phyloP scores from a whole-genome alignment of 2,329 filamentous ascomycete genomes.

The Tolypocladium capitatum region DNA sequence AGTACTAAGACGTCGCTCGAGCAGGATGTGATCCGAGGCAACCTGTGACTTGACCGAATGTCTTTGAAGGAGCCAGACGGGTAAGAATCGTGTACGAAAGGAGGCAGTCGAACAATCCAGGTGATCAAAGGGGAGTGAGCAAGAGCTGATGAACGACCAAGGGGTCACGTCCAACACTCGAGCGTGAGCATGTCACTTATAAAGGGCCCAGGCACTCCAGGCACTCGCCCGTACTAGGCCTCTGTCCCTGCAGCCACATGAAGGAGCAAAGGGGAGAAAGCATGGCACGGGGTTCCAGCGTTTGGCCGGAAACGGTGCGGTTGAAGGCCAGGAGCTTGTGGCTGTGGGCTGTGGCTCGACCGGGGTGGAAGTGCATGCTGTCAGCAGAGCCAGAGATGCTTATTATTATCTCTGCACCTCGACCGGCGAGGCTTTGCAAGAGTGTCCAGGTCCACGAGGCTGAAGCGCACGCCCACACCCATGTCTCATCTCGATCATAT shows the following conservation, averaged over 20 bases:
- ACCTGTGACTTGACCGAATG: background rate
- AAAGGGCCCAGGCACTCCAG: background rate
- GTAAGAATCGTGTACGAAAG: background rate
- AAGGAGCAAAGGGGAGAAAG: constrained; percentile 1
- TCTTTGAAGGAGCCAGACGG: background rate
- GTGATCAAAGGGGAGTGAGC: constrained; percentile 1
- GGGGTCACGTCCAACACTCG: constrained; percentile 3
- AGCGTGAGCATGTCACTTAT: background rate
- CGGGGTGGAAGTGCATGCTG: background rate
- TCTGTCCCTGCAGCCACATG: constrained; percentile 2
- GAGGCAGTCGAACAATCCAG: constrained; percentile 2
- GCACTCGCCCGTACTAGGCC: background rate
- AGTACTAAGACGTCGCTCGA: background rate
- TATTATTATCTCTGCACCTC: background rate
- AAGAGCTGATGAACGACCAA: background rate
- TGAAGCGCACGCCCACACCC: background rate
- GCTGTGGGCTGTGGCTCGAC: constrained; percentile 2
- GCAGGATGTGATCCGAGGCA: background rate
- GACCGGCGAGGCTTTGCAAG: background rate
- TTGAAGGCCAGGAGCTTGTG: constrained; percentile 1
- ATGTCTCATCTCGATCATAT: background rate
- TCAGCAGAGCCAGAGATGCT: background rate
- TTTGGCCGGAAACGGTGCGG: constrained; percentile 2
- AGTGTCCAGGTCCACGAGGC: background rate
- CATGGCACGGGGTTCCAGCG: constrained; percentile 4